phyloP scores from a whole-genome alignment of 2,329 filamentous ascomycete genomes.

The Zasmidium angulare region DNA sequence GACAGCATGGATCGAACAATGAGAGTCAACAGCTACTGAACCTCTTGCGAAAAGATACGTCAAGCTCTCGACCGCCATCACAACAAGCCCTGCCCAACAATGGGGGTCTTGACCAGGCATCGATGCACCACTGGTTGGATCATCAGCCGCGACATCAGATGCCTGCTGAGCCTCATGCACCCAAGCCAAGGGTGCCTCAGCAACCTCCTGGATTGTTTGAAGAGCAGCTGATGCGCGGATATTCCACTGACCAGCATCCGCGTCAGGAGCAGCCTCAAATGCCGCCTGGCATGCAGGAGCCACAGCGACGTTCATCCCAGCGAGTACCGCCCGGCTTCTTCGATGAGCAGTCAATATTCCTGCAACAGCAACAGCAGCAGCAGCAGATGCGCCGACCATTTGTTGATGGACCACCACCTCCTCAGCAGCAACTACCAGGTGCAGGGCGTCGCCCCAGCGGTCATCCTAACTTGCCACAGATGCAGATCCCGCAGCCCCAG shows the following conservation, averaged over 20 bases:
- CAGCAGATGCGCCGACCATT: slow-evolving; percentile 25
- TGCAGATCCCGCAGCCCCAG: slow-evolving; percentile 28
- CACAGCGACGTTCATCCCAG: slow-evolving; percentile 27
- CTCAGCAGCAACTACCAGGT: slow-evolving; percentile 9
- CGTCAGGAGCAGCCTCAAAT: slow-evolving; percentile 21
- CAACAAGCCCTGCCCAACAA: slow-evolving; percentile 34
- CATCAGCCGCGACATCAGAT: slow-evolving; percentile 15
- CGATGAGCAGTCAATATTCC: slow-evolving; percentile 31
- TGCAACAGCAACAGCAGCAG: slow-evolving; percentile 33
- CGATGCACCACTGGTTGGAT: slow-evolving; percentile 38
- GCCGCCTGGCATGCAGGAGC: slow-evolving; percentile 15
- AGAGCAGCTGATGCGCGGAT: slow-evolving; percentile 34
- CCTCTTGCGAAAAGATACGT: slow-evolving; percentile 60
- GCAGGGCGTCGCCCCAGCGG: slow-evolving; percentile 26
- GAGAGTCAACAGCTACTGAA: slow-evolving; percentile 85
- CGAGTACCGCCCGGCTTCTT: slow-evolving; percentile 37
- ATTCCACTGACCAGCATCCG: slow-evolving; percentile 22
- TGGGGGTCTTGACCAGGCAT: slow-evolving; percentile 19
- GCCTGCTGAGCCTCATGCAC: slow-evolving; percentile 35
- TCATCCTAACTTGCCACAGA: slow-evolving; percentile 29
- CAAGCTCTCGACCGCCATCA: slow-evolving; percentile 28
- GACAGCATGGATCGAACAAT: slow-evolving; percentile 49
- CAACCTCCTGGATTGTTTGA: slow-evolving; percentile 37
- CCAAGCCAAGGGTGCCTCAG: slow-evolving; percentile 35
- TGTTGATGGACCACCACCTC: slow-evolving; percentile 10